A percentile compares a stretch with the other conserved stretches of the same genome.
phyloP scores from a whole-genome alignment of 208 protist species.

The Trypanosoma mega region DNA sequence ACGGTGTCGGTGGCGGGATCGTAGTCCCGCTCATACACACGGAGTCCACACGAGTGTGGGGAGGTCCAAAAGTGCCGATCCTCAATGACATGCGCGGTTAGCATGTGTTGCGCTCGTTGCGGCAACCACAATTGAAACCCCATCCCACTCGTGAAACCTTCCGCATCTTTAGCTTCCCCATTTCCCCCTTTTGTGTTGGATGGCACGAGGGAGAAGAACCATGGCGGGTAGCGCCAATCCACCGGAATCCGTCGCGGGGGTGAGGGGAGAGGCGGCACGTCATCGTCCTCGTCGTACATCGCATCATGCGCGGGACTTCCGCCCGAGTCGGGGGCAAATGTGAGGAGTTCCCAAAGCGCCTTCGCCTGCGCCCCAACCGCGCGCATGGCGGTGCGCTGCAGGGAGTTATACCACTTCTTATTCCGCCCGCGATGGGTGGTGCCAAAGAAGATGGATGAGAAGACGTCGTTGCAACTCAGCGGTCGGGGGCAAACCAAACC shows the following conservation, averaged over 20 bases:
- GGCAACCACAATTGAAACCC: conserved; percentile 25
- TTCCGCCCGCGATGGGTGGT: conserved; percentile 1
- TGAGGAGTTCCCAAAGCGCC: conserved; percentile 31
- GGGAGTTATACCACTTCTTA: not conserved
- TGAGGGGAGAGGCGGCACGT: not conserved
- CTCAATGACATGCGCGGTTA: conserved; percentile 25
- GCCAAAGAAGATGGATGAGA: conserved; percentile 12
- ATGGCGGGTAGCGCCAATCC: conserved; percentile 20
- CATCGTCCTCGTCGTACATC: not conserved
- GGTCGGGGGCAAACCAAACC: conserved; percentile 26
- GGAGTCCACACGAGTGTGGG: conserved; percentile 17
- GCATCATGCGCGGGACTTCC: not conserved
- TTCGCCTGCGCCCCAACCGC: conserved; percentile 19
- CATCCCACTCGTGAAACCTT: conserved; percentile 10
- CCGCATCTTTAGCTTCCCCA: not conserved
- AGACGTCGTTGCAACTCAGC: conserved; percentile 20
- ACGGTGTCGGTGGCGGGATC: not conserved
- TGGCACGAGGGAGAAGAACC: conserved; percentile 25
- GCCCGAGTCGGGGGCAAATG: conserved; percentile 14
- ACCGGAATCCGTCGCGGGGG: conserved; percentile 19
- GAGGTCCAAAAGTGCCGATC: conserved; percentile 13
- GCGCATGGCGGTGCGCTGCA: conserved; percentile 26
- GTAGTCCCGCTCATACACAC: not conserved
- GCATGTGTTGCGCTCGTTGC: not conserved
- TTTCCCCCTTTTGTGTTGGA: not conserved